Evolutionary conservation across 192 early-diverging fungal species (phyloP).

Genomic region (Entrophospora sp.): DNA sequence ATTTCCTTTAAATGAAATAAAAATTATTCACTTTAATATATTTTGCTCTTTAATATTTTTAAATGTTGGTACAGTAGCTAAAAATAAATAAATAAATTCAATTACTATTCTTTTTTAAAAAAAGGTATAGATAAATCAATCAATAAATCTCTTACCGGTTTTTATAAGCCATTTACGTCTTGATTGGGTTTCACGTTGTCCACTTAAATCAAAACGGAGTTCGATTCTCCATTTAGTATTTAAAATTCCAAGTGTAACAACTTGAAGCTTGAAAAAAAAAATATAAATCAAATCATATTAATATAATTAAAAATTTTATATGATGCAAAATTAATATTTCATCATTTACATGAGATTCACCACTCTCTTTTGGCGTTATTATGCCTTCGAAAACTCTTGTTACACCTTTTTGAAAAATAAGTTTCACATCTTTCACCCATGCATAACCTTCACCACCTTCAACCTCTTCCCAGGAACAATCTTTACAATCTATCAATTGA

Average conservation of each 20-base stretch:
- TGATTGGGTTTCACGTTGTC: constrained; percentile 20
- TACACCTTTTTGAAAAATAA: constrained; percentile 40
- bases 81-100: too few species aligned
- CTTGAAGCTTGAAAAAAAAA: constrained; percentile 33
- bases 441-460: constrained; percentile 15
- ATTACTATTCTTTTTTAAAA: too few species aligned
- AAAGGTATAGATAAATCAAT: too few species aligned
- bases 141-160: too few species aligned
- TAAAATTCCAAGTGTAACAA: constrained; percentile 32
- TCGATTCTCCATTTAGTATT: constrained; percentile 35
- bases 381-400: constrained; percentile 50
- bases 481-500: constrained; percentile 24
- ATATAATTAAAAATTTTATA: too few species aligned
- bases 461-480: constrained; percentile 3
- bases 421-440: constrained; percentile 31
- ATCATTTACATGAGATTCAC: constrained; percentile 46
- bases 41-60: too few species aligned
- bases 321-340: constrained; percentile 13
- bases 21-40: too few species aligned
- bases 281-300: too few species aligned
- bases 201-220: constrained; percentile 29
- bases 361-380: constrained; percentile 40
- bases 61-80: too few species aligned
- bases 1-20: too few species aligned
- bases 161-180: constrained; percentile 20